Evolutionary conservation across 2,329 filamentous ascomycete genomes (phyloP).

Genomic region (Cladosporium sp.): DNA sequence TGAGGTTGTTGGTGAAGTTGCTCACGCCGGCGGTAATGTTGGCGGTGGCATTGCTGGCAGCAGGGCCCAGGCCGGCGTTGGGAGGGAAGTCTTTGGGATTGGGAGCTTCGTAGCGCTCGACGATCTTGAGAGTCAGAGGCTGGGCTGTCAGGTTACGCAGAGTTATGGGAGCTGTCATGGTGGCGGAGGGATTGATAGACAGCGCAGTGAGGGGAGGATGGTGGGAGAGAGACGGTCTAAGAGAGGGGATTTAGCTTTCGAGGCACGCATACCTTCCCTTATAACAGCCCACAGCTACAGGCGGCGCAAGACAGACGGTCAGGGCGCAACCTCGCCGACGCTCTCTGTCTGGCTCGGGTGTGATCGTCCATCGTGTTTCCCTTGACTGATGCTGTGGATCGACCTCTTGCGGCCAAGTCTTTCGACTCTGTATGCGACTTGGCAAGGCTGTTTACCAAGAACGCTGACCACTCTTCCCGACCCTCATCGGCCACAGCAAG

Average conservation of each 20-base stretch:
- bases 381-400: conserved; percentile 18
- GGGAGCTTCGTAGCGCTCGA: conserved; percentile 71
- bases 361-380: conserved; percentile 9
- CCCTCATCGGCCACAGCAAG: neutral
- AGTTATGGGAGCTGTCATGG: conserved; percentile 29
- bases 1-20: conserved; percentile 47
- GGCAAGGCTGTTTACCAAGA: conserved; percentile 10
- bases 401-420: conserved; percentile 5
- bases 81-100: conserved; percentile 42
- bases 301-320: conserved; percentile 2
- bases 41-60: conserved; percentile 29
- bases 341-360: neutral
- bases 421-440: neutral
- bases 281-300: neutral
- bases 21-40: conserved; percentile 27
- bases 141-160: conserved; percentile 26
- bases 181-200: neutral
- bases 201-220: neutral
- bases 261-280: conserved; percentile 7
- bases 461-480: neutral
- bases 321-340: neutral
- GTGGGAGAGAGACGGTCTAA: neutral
- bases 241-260: conserved; percentile 4
- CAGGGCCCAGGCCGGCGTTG: conserved; percentile 24
- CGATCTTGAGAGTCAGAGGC: conserved; percentile 68